A percentile compares a stretch with the other conserved stretches of the same genome.
phyloP scores from a whole-genome alignment of 495 filamentous ascomycete species.

The Viridothelium virens region DNA sequence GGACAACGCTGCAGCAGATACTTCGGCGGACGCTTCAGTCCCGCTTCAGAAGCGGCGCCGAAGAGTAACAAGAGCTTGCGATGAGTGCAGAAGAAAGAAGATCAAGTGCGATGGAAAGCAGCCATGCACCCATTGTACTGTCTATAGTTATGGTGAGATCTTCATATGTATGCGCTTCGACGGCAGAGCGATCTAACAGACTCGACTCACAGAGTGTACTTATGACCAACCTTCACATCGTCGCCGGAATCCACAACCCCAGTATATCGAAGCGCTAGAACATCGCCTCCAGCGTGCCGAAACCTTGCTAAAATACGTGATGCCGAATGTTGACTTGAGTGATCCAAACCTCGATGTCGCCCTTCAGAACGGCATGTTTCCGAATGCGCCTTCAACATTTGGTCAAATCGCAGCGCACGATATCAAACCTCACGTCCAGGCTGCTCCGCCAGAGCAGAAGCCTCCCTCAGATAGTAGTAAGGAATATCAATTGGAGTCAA shows the following conservation, averaged over 20 bases:
- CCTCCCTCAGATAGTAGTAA: slow-evolving; percentile 37
- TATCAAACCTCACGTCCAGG: neutral
- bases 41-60: slow-evolving; percentile 74
- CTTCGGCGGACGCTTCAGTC: slow-evolving; percentile 1
- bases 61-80: slow-evolving; percentile 84
- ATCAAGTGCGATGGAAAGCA: slow-evolving; percentile 98
- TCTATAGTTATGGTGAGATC: slow-evolving; percentile 90
- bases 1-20: neutral
- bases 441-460: neutral
- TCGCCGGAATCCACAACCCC: slow-evolving; percentile 85
- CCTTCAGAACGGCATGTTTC: slow-evolving; percentile 38
- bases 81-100: slow-evolving; percentile 95
- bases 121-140: slow-evolving; percentile 94
- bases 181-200: slow-evolving; percentile 8
- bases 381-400: slow-evolving; percentile 24
- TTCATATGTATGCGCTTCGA: slow-evolving; percentile 16
- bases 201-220: slow-evolving; percentile 65
- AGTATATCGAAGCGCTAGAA: slow-evolving; percentile 91
- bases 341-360: slow-evolving; percentile 71
- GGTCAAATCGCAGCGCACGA: slow-evolving; percentile 14
- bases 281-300: slow-evolving; percentile 76
- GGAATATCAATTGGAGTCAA: slow-evolving; percentile 80
- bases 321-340: slow-evolving; percentile 77
- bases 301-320: slow-evolving; percentile 64
- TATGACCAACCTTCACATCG: slow-evolving; percentile 98